phyloP scores from a whole-genome alignment of 805 yeast species.

The Metschnikowia amazonensis region DNA sequence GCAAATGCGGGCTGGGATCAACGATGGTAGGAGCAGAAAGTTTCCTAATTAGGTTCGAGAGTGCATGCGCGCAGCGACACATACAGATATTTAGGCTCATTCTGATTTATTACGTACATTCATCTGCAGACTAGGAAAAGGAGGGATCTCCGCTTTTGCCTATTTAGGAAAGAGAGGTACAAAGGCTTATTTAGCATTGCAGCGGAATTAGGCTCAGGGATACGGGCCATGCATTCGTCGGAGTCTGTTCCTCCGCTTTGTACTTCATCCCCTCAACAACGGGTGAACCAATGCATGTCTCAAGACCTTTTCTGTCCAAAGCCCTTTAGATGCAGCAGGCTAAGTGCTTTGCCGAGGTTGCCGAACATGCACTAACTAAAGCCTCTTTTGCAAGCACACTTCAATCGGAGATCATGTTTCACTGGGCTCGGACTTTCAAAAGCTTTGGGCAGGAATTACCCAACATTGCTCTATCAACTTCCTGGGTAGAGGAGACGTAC shows the following conservation, averaged over 20 bases:
- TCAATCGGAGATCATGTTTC: no score
- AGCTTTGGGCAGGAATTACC: neutral
- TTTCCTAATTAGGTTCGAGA: neutral
- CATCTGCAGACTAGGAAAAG: neutral
- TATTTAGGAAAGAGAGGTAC: slow-evolving; percentile 7
- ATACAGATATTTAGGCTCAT: slow-evolving; percentile 2
- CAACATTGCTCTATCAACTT: neutral
- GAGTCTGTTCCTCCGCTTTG: slow-evolving; percentile 1
- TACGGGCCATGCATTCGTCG: slow-evolving; percentile 1
- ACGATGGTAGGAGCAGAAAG: neutral
- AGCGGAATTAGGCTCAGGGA: neutral
- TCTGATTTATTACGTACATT: slow-evolving; percentile 5
- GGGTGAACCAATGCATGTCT: neutral
- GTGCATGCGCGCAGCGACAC: neutral
- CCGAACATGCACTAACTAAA: no score
- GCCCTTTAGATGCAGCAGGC: neutral
- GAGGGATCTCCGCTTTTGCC: slow-evolving; percentile 13
- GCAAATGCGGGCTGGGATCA: neutral
- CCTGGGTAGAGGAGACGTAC: neutral
- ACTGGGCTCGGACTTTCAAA: neutral
- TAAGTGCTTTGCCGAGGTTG: neutral
- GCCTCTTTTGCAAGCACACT: no score
- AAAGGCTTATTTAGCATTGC: neutral
- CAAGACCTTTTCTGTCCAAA: neutral
- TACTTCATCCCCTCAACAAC: slow-evolving; percentile 5